A percentile compares a stretch with the other conserved stretches of the same genome.
Conservation (phyloP, 805 yeast species). For the Tanozyma kutaoensis region DNA sequence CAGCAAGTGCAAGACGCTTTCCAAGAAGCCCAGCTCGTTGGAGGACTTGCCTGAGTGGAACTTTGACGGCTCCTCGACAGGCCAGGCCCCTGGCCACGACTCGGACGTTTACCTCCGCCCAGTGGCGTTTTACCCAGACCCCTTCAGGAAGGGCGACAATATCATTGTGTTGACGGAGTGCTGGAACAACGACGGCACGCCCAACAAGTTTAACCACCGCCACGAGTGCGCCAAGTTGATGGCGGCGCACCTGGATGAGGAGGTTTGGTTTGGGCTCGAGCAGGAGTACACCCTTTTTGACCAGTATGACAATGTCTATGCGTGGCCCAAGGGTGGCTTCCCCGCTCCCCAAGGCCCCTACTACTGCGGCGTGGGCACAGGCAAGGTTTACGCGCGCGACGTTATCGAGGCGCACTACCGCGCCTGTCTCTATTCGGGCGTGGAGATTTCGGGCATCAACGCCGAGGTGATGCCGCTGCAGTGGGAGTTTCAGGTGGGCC, state of each 20-base stretch:
- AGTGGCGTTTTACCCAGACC: slow-evolving; percentile 90
- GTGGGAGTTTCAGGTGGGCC: slow-evolving; percentile 99
- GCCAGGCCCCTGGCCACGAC: slow-evolving; percentile 97
- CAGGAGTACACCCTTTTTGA: slow-evolving; percentile 98
- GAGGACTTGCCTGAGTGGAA: slow-evolving; percentile 98
- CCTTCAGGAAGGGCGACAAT: slow-evolving; percentile 97
- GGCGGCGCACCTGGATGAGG: slow-evolving; percentile 77
- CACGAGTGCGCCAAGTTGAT: slow-evolving; percentile 91
- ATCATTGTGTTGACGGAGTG: slow-evolving; percentile 90
- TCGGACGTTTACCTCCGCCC: slow-evolving; percentile 94
- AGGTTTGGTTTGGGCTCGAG: slow-evolving; percentile 96
- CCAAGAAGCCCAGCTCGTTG: slow-evolving; percentile 50
- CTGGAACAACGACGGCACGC: slow-evolving; percentile 98
- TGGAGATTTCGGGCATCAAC: slow-evolving; percentile 87
- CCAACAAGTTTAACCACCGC: slow-evolving; percentile 97
- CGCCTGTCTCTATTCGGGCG: slow-evolving; percentile 91
- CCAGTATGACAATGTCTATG: slow-evolving; percentile 78
- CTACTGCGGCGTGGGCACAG: slow-evolving; percentile 99
- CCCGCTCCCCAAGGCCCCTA: slow-evolving; percentile 99
- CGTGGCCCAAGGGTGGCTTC: slow-evolving; percentile 99
- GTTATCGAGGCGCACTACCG: slow-evolving; percentile 98
- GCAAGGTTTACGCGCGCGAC: slow-evolving; percentile 96
- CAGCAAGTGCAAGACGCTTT: slow-evolving; percentile 86
- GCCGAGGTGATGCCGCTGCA: slow-evolving; percentile 99
- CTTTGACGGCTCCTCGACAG: slow-evolving; percentile 97